phyloP scores from a whole-genome alignment of 208 protist genomes.

The Phytomonas francai region DNA sequence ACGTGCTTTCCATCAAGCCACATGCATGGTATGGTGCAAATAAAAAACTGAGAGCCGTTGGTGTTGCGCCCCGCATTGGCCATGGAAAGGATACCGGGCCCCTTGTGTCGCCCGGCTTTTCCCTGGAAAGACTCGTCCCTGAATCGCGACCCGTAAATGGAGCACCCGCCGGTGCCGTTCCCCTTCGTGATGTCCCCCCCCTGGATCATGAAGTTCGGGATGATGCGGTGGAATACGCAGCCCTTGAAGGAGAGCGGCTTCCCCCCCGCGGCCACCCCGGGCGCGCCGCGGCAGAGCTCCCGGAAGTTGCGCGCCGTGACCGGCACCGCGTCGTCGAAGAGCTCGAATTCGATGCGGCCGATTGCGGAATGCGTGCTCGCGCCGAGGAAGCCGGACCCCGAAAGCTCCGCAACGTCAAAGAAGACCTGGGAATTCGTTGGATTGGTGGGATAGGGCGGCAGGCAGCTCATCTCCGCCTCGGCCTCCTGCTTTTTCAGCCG shows the following conservation, averaged over 20 bases:
- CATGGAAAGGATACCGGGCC: conserved; percentile 86
- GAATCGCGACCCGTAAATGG: conserved; percentile 91
- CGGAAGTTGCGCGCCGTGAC: conserved; percentile 90
- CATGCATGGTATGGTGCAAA: conserved; percentile 74
- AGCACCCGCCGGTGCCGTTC: conserved; percentile 92
- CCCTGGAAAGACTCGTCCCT: conserved; percentile 93
- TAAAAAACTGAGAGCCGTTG: conserved; percentile 92
- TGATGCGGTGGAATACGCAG: conserved; percentile 93
- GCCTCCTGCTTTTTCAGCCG: neutral
- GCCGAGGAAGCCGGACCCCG: conserved; percentile 40
- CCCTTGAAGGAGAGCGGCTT: conserved; percentile 89
- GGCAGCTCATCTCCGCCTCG: conserved; percentile 27
- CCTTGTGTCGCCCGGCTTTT: conserved; percentile 83
- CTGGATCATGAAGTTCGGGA: conserved; percentile 93
- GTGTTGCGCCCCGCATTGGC: conserved; percentile 89
- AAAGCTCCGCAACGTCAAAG: conserved; percentile 61
- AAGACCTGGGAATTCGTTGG: conserved; percentile 72
- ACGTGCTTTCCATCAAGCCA: conserved; percentile 94
- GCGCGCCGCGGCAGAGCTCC: conserved; percentile 68
- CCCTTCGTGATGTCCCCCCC: conserved; percentile 92
- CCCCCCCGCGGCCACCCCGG: conserved; percentile 50
- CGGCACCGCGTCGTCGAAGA: conserved; percentile 91
- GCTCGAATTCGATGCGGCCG: conserved; percentile 91
- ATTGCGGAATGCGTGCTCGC: conserved; percentile 23
- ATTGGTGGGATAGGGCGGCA: conserved; percentile 52